Base-by-base conservation (phyloP, 306 rosid species). In the Luffa aegyptiaca region DNA sequence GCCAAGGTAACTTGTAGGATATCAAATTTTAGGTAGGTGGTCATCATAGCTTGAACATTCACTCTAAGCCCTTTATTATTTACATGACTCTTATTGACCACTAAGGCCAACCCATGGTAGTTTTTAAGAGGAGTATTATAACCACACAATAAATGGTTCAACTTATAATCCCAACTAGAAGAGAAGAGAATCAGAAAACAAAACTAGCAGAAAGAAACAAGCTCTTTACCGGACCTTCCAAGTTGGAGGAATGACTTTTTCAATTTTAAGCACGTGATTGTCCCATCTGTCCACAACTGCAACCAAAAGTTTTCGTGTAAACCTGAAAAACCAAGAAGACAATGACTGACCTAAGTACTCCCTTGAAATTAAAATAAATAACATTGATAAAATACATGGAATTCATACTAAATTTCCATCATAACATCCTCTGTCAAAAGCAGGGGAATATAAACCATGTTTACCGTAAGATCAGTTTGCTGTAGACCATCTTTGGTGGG, bases 401-500 rank as follows among this genome's bases (percentile, higher is more conserved):
- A 36, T 57, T 78, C 48, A 57, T 49, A 62, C 55, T 39, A 18
- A 44, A 80, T 49, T 68, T 55, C 52, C 58, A 49, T 56, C 45
- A 72, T 42, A 66, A 10, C 76, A 44, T n/a, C 37, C 35, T 21
- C 76, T 45, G 53, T 39, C 35, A 44, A 70, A 44, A 46, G 76
- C 37, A 45, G n/a, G 56, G 76, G 35, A 70, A 57, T 58, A 52
- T 12, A 80, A 35, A 55, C 57, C 84, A 64, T 72, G 80, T 79
- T 72, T 89, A 91, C 99, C 97, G 85, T 84, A 95, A 88, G 81
- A 93, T 89, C 56, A 91, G 90, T 83, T 89, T 95, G 89, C 92
- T 91, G 81, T 93, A 95, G 36, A 95, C 97, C 88, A 93, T 66
- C 89, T 91, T 91, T 64, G 97, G 97, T 83, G 99, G 97, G 84